phyloP scores from a whole-genome alignment of 176 grass and related monocot species.

The Saccharum officinarum region DNA sequence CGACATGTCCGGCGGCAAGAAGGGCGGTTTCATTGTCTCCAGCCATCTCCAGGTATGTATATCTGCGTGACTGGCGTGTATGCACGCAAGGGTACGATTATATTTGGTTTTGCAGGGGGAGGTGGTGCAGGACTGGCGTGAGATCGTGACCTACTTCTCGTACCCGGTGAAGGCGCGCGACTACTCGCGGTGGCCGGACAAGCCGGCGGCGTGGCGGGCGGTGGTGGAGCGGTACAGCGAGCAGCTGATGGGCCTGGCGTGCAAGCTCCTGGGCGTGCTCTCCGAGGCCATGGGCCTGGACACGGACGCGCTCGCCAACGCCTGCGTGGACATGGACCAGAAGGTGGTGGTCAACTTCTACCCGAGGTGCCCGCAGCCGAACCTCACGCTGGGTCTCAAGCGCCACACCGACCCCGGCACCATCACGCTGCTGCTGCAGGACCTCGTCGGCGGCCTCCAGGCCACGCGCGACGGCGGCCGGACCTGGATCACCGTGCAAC shows the following conservation, averaged over 20 bases:
- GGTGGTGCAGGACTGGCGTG: conserved; percentile 87
- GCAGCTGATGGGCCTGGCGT: conserved; percentile 61
- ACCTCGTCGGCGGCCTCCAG: conserved; percentile 95
- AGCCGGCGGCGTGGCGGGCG: conserved; percentile 63
- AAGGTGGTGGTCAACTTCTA: conserved; percentile 98
- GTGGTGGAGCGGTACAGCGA: conserved; percentile 82
- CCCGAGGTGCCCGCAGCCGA: conserved; percentile 87
- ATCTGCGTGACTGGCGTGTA: too few relatives aligned
- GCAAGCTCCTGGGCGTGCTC: conserved; percentile 76
- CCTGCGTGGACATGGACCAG: conserved; percentile 94
- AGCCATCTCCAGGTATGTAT: conserved; percentile 76
- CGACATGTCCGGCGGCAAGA: conserved; percentile 96
- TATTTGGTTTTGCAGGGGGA: conserved; percentile 52
- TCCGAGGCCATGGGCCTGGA: conserved; percentile 90
- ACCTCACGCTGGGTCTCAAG: conserved; percentile 92
- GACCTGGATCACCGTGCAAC: conserved; percentile 90
- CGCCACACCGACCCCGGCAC: conserved; percentile 92
- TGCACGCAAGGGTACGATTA: too few relatives aligned
- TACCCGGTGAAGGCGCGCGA: conserved; percentile 68
- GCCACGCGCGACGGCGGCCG: conserved; percentile 78
- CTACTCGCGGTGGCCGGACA: conserved; percentile 87
- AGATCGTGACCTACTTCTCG: conserved; percentile 95
- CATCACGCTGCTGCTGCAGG: conserved; percentile 90
- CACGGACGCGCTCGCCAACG: conserved; percentile 50
- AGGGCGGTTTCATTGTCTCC: conserved; percentile 94